A percentile compares a stretch with the other conserved stretches of the same genome.
phyloP scores from a whole-genome alignment of 139 green algal species.

The Nannochloris sp. region DNA sequence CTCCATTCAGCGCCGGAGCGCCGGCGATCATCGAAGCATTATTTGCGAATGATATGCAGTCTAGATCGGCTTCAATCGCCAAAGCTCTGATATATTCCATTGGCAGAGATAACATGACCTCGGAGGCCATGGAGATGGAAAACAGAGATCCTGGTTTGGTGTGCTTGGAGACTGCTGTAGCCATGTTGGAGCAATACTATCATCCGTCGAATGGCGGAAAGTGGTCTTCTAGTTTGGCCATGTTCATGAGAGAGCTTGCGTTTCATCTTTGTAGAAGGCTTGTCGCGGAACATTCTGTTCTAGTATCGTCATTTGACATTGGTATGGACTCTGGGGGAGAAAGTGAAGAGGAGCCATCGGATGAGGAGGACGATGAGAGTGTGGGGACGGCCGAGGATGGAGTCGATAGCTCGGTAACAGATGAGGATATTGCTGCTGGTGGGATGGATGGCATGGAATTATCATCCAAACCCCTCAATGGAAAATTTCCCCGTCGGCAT shows the following conservation, averaged over 20 bases:
- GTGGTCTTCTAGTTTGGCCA: slow-evolving; percentile 38
- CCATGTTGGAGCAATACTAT: slow-evolving; percentile 75
- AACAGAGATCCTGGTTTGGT: slow-evolving; percentile 11
- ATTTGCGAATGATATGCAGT: slow-evolving; percentile 11
- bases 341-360: slow-evolving; percentile 1
- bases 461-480: neutral
- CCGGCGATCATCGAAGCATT: neutral
- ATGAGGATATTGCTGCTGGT: neutral
- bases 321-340: slow-evolving; percentile 1
- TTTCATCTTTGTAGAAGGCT: slow-evolving; percentile 49
- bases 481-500: neutral
- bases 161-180: slow-evolving; percentile 36
- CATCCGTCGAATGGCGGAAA: slow-evolving; percentile 76
- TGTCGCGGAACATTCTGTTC: slow-evolving; percentile 8
- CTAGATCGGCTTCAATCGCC: slow-evolving; percentile 14
- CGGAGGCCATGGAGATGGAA: neutral
- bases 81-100: slow-evolving; percentile 30
- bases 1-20: slow-evolving; percentile 25
- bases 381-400: slow-evolving; percentile 11
- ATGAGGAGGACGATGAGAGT: slow-evolving; percentile 10
- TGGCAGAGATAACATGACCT: neutral
- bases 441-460: neutral
- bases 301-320: neutral
- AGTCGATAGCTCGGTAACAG: slow-evolving; percentile 4
- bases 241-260: slow-evolving; percentile 35